These are phyloP conservation scores for Talaromyces ruber DNA, from an alignment of 495 filamentous ascomycete genomes.

Conservation along the genomic window DNA sequence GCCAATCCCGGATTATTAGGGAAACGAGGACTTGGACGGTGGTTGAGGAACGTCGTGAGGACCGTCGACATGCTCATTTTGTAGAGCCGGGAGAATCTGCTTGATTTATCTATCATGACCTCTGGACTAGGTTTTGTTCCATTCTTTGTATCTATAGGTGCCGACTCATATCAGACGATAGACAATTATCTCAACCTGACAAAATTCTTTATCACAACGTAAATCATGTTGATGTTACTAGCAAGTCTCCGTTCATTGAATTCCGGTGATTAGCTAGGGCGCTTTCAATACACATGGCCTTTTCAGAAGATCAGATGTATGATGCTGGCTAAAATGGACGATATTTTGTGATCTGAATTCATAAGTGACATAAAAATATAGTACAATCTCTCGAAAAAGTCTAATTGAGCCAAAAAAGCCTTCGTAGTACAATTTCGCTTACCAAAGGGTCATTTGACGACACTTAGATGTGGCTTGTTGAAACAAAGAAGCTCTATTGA, in stretches of 20 bases:
- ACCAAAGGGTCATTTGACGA: background rate
- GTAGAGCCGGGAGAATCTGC: background rate
- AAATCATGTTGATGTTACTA: background rate
- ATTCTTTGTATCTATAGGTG: background rate
- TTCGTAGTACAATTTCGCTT: background rate
- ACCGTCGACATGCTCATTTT: background rate
- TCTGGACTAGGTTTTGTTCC: background rate
- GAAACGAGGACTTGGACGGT: conserved; percentile 1
- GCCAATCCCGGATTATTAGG: conserved; percentile 7
- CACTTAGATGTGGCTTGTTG: background rate
- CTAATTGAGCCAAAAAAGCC: background rate
- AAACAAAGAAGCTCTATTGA: background rate
- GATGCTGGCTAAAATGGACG: background rate
- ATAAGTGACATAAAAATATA: background rate
- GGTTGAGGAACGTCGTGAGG: conserved; percentile 5
- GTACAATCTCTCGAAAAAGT: background rate
- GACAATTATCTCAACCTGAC: background rate
- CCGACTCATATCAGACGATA: background rate
- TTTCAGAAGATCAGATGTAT: background rate
- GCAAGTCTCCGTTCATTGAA: background rate
- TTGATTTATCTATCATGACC: background rate
- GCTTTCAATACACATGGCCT: too few species aligned
- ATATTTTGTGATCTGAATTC: background rate
- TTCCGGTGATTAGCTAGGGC: background rate
- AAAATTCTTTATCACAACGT: background rate